phyloP scores from a whole-genome alignment of 495 filamentous ascomycete genomes.

The Penicillium soppii region DNA sequence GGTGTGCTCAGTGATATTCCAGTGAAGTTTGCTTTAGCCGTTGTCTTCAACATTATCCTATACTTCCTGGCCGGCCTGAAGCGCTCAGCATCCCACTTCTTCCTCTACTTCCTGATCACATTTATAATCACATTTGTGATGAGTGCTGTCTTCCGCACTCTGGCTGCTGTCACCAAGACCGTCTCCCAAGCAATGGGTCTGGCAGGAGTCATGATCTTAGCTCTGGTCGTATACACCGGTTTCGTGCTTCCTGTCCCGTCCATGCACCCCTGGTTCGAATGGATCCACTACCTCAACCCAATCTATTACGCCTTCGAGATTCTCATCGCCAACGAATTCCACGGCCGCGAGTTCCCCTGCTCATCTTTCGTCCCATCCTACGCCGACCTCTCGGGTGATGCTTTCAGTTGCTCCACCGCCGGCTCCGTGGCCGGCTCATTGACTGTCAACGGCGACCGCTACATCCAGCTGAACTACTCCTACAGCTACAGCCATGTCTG shows the following conservation, averaged over 20 bases:
- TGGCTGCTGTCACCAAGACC: conserved; percentile 44
- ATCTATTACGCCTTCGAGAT: conserved; percentile 44
- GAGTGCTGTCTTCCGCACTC: conserved; percentile 45
- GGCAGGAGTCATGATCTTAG: conserved; percentile 42
- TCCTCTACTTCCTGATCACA: conserved; percentile 54
- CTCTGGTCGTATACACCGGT: conserved; percentile 44
- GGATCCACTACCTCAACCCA: conserved; percentile 46
- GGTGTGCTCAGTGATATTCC: conserved; percentile 56
- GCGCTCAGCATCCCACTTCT: conserved; percentile 47
- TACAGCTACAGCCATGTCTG: conserved; percentile 59
- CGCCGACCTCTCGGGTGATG: conserved; percentile 35
- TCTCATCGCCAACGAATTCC: conserved; percentile 58
- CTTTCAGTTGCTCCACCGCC: conserved; percentile 45
- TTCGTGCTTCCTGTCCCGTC: conserved; percentile 41
- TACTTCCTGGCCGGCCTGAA: conserved; percentile 55
- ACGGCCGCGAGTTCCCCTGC: conserved; percentile 48
- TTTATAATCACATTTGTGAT: conserved; percentile 55
- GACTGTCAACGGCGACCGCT: conserved; percentile 49
- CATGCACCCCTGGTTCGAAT: conserved; percentile 50
- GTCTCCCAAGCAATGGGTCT: conserved; percentile 46
- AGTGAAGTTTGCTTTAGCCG: conserved; percentile 41
- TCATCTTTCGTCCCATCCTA: conserved; percentile 46
- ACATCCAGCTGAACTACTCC: conserved; percentile 47
- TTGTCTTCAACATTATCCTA: conserved; percentile 48
- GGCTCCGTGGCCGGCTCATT: conserved; percentile 47